These are phyloP conservation scores for Penicillium bialowiezense DNA, from an alignment of 495 filamentous ascomycete species.

Conservation along the genomic window DNA sequence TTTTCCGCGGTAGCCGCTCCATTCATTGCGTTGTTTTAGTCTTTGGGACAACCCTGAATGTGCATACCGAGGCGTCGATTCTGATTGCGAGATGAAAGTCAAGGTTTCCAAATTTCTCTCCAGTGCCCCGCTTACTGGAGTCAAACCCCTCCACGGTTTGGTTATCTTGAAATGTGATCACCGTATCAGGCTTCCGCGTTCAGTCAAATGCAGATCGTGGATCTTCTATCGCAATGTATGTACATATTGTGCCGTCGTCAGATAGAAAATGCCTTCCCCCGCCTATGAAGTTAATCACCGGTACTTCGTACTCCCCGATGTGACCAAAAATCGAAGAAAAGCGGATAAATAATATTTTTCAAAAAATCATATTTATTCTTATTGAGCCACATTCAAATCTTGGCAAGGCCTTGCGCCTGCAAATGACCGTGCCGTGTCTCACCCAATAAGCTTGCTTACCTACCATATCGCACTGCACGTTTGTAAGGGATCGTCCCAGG, in stretches of 20 bases:
- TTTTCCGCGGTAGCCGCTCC: slow-evolving; percentile 20
- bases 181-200: slow-evolving; percentile 3
- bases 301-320: slow-evolving; percentile 3
- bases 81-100: neutral
- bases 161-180: neutral
- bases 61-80: slow-evolving; percentile 3
- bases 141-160: neutral
- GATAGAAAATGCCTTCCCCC: slow-evolving; percentile 9
- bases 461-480: slow-evolving; percentile 14
- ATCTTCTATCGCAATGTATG: slow-evolving; percentile 3
- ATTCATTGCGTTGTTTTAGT: slow-evolving; percentile 2
- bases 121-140: slow-evolving; percentile 3
- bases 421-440: slow-evolving; percentile 19
- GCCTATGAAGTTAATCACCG: slow-evolving; percentile 1
- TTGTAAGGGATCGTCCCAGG: slow-evolving; percentile 16
- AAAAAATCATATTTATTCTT: slow-evolving; percentile 12
- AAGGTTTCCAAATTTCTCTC: slow-evolving; percentile 2
- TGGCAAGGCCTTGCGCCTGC: slow-evolving; percentile 15
- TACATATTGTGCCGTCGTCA: slow-evolving; percentile 5
- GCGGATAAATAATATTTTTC: neutral
- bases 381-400: slow-evolving; percentile 22
- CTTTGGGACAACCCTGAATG: slow-evolving; percentile 4
- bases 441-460: slow-evolving; percentile 17
- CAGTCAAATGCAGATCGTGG: slow-evolving; percentile 10
- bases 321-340: neutral